Evolutionary conservation across 2,329 filamentous ascomycete genomes (phyloP), one percentile per base, ranked within the genome.

Genomic region (Ciborinia camelliae): DNA sequence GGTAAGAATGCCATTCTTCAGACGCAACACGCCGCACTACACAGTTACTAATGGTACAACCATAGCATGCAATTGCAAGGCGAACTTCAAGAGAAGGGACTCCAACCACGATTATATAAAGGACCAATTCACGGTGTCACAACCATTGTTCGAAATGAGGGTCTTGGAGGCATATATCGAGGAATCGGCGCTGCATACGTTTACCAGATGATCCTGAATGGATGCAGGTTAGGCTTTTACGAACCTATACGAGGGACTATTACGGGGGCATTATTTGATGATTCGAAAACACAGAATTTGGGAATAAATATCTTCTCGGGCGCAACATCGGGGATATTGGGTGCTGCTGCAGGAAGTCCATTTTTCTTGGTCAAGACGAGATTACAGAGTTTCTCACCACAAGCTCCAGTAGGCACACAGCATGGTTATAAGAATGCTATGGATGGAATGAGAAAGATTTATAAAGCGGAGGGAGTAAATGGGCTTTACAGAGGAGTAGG

Each of bases 291-390:
- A 35, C 95, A 99, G 78, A 94, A 87, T 71, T 84, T 98, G 65
- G 90, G 86, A 43, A 85, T 98, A 78, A 99, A 99, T 80, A 92
- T 99, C 81, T 89, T 97, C 76, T 90, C 92, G 64, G 95, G 95
- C 71, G 95, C 95, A 26, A 81, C 86, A 15, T 97, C 92, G 3
- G 95, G 95, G 62, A 86, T 99, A 68, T 84, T 99, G 65, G 95
- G 95, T 70, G 95, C 94, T 10, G 90, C 90, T n/a, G 90, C 90
- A 28, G 95, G 94, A 47, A 96, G 91, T 62, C 95, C 95, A 2
- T 98, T 99, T 79, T 99, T 99, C 84, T 86, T 99, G 63, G 90
- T 98, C 76, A 99, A 99, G 82, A 99, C 95, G 3, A 87, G 95
- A 51, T 82, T 99, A 65, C 95, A 99, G 79, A 97, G 92, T 71